These are phyloP conservation scores for Pseudozyma hubeiensis DNA, from an alignment of 1,284 basidiomycete genomes.

Conservation along the genomic window DNA sequence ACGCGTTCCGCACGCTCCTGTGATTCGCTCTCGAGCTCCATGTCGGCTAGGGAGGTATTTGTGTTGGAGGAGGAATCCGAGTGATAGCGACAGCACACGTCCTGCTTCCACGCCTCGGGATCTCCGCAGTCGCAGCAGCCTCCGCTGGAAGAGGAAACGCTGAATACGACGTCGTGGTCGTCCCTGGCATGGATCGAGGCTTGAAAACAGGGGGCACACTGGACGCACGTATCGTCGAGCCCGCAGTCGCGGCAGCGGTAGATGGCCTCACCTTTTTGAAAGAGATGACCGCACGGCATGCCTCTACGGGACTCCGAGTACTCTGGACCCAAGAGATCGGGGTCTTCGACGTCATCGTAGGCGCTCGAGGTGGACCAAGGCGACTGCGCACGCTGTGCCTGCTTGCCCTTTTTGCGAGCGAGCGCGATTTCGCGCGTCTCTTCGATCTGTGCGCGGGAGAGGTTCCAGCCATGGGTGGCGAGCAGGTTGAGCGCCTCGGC, in stretches of 20 bases:
- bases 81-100: constrained; percentile 64
- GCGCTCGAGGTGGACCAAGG: constrained; percentile 39
- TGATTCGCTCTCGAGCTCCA: constrained; percentile 36
- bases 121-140: constrained; percentile 69
- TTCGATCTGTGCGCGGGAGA: constrained; percentile 56
- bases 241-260: constrained; percentile 68
- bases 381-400: constrained; percentile 40
- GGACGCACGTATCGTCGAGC: constrained; percentile 67
- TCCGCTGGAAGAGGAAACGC: constrained; percentile 59
- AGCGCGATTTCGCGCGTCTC: constrained; percentile 43
- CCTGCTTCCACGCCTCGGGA: constrained; percentile 65
- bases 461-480: constrained; percentile 48
- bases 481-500: constrained; percentile 45
- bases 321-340: constrained; percentile 53
- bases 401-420: constrained; percentile 51
- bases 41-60: constrained; percentile 14
- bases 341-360: constrained; percentile 36
- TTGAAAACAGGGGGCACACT: constrained; percentile 66
- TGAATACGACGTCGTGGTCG: constrained; percentile 66
- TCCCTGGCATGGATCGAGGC: constrained; percentile 60
- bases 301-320: constrained; percentile 63
- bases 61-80: constrained; percentile 19
- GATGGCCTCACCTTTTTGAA: constrained; percentile 68
- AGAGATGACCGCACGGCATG: constrained; percentile 68
- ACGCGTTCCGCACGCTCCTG: constrained; percentile 8